These are phyloP conservation scores for Lentinula guzmanii DNA, from an alignment of 768 basidiomycete species.

Conservation along the genomic window DNA sequence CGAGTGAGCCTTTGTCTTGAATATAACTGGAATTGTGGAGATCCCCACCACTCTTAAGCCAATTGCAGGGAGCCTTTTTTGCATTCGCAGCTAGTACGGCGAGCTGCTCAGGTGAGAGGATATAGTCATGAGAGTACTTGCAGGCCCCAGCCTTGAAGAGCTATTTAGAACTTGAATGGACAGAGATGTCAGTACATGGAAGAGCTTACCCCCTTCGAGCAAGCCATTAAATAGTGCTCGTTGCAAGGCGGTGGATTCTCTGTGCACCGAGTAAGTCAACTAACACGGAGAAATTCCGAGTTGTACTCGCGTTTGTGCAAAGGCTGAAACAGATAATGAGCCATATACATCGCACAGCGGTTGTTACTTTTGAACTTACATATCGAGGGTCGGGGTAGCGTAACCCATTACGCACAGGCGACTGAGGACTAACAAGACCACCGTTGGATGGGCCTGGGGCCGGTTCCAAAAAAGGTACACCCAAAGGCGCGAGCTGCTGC, in stretches of 20 bases:
- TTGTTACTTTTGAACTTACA: constrained; percentile 28
- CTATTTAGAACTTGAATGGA: constrained; percentile 11
- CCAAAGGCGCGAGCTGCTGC: constrained; percentile 35
- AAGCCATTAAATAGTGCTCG: constrained; percentile 77
- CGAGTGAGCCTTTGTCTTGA: not conserved
- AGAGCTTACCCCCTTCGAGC: constrained; percentile 64
- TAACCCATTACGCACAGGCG: constrained; percentile 34
- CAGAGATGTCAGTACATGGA: not conserved
- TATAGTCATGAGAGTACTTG: constrained; percentile 83
- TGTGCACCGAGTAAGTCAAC: constrained; percentile 16
- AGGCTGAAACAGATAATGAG: constrained; percentile 35
- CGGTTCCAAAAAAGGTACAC: constrained; percentile 34
- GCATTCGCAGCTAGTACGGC: constrained; percentile 67
- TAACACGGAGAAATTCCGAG: no score
- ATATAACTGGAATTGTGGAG: not conserved
- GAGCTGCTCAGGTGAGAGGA: constrained; percentile 65
- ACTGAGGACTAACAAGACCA: constrained; percentile 64
- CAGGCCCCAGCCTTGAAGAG: constrained; percentile 47
- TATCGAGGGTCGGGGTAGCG: constrained; percentile 57
- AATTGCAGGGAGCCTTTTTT: constrained; percentile 84
- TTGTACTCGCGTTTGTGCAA: constrained; percentile 64
- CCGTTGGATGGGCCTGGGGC: constrained; percentile 35
- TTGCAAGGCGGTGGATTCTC: constrained; percentile 84
- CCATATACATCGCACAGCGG: not conserved
- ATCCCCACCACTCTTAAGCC: constrained; percentile 64